Base-by-base conservation (phyloP, 2,329 filamentous ascomycete genomes). In the Penicillium olsonii region DNA sequence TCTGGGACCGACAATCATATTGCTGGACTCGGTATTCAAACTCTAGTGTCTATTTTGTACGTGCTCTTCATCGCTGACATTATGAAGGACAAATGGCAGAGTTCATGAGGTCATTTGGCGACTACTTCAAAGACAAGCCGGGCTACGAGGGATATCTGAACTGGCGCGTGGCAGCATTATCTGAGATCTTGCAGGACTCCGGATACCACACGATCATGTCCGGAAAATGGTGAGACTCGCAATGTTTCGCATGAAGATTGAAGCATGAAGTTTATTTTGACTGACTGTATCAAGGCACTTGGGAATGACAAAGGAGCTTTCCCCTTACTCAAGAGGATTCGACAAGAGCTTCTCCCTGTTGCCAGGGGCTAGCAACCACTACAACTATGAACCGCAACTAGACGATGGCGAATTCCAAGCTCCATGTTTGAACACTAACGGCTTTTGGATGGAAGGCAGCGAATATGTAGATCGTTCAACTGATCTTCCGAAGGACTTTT, bases 1-100 rank as follows among this genome's bases (percentile, higher is more conserved):
- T 63, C 58, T 14, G 69, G 70, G 11, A 72, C 68, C 5, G 63
- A 68, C 47, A 43, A 62, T 27, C 65, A 69, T 35, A 63, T 70
- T 42, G 65, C 63, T 26, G 67, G 68, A 3, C 40, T 71, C 1
- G 68, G 68, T 2, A 39, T 18, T 6, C 17, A 15, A 5, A 10
- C n/a, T 4, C n/a, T 14, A 8, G 7, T 4, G 8, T 15, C 6
- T 39, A 15, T 27, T 7, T 14, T 4, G 15, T 26, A n/a, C 11
- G 12, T 31, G 12, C 6, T 35, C 15, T 17, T 18, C 10, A 3
- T n/a, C 8, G 14, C n/a, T 27, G 24, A 51, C 55, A 2, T 15
- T 4, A 17, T 15, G 4, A 10, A 39, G 37, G 37, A 10, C 37
- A 39, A 39, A 60, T 70, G 63, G 56, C 57, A 5, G 67, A 69